Evolutionary conservation across 164 flowering plant species (phyloP).

Genomic region (Annona squamosa): DNA sequence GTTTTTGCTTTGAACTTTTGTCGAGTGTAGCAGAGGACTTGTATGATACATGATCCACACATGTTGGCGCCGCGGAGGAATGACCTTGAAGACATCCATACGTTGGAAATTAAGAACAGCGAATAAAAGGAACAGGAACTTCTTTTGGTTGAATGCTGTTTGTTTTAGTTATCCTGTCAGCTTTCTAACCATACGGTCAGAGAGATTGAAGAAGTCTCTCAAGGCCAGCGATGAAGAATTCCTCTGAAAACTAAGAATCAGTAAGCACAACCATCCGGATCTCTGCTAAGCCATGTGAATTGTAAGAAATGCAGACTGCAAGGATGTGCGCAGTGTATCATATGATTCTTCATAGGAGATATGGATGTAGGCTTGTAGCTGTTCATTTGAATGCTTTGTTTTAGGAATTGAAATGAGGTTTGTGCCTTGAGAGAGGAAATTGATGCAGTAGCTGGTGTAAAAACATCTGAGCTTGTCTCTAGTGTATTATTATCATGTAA

Average conservation of each 20-base stretch:
- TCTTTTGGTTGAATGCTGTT: not conserved
- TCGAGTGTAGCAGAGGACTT: conserved; percentile 2
- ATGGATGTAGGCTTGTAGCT: not conserved
- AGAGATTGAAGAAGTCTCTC: not conserved
- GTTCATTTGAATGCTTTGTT: conserved; percentile 1
- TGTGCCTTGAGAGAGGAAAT: not conserved
- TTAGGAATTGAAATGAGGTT: not conserved
- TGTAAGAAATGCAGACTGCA: not conserved
- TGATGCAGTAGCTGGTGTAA: conserved; percentile 7
- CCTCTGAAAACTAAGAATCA: not conserved
- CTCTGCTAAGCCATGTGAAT: not conserved
- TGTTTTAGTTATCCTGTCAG: not conserved
- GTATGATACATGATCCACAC: not conserved
- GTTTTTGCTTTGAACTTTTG: not conserved
- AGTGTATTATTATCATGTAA: not conserved
- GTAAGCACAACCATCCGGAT: not conserved
- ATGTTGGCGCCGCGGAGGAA: not conserved
- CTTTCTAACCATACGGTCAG: not conserved
- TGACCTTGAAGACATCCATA: not conserved
- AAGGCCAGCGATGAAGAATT: not conserved
- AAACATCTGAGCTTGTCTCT: not conserved
- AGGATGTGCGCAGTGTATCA: not conserved
- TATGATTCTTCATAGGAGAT: conserved; percentile 1
- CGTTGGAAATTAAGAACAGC: not conserved
- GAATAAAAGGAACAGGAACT: not conserved